Evolutionary conservation across 2,329 filamentous ascomycete species (phyloP).

Genomic region (Trichoderma atrobrunneum): DNA sequence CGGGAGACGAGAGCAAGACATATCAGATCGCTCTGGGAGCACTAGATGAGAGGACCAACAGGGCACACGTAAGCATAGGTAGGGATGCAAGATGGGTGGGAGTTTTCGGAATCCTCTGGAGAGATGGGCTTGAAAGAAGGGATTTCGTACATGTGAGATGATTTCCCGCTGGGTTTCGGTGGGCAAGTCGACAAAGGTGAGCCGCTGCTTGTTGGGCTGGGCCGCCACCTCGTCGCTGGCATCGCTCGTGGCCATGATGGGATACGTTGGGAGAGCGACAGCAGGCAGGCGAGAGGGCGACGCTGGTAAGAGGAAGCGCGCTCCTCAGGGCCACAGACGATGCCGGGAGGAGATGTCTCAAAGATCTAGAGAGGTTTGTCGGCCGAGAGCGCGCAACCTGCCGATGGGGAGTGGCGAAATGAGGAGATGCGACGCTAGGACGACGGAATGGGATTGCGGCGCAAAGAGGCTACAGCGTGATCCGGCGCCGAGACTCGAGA

Average conservation of each 20-base stretch:
- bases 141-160: constrained; percentile 42
- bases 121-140: not conserved
- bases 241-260: constrained; percentile 37
- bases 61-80: not conserved
- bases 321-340: not conserved
- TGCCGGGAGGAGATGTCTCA: not conserved
- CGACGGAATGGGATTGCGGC: not conserved
- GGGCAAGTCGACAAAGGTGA: constrained; percentile 44
- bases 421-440: not conserved
- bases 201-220: constrained; percentile 17
- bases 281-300: constrained; percentile 14
- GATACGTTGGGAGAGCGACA: not conserved
- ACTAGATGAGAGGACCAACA: constrained; percentile 38
- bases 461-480: not conserved
- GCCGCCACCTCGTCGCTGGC: constrained; percentile 30
- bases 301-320: constrained; percentile 4
- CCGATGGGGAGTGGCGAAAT: not conserved
- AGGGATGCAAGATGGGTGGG: not conserved
- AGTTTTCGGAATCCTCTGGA: not conserved
- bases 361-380: not conserved
- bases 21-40: constrained; percentile 51
- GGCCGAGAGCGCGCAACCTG: not conserved
- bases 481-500: not conserved
- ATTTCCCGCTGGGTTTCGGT: constrained; percentile 50
- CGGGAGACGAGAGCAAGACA: constrained; percentile 57